These are phyloP conservation scores for Lantana camara DNA, from an alignment of 257 asterid species.

Conservation along the genomic window DNA sequence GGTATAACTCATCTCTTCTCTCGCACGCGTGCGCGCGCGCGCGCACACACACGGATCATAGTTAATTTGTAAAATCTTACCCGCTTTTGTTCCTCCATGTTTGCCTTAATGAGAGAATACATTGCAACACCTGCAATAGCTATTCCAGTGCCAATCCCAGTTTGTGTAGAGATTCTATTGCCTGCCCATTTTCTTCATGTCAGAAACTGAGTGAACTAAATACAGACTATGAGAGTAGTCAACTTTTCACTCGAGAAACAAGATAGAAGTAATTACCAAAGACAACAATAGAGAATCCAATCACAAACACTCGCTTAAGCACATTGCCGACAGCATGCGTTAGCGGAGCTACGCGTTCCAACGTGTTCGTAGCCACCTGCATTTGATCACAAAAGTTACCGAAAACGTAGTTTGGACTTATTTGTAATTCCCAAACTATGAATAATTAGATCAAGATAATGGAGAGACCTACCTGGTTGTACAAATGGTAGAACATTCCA, in stretches of 20 bases:
- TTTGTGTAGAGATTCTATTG: conserved; percentile 61
- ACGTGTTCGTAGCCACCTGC: conserved; percentile 66
- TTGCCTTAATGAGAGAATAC: conserved; percentile 63
- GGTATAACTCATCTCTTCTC: too few species aligned
- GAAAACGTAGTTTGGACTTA: background rate
- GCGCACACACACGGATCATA: too few species aligned
- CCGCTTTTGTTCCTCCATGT: conserved; percentile 54
- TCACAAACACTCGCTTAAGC: conserved; percentile 61
- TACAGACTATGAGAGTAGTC: background rate
- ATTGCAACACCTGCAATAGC: conserved; percentile 70
- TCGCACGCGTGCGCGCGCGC: too few species aligned
- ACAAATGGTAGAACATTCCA: conserved; percentile 70
- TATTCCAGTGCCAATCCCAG: conserved; percentile 64
- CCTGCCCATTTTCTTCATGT: conserved; percentile 39
- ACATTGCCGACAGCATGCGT: conserved; percentile 70
- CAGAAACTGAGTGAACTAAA: background rate
- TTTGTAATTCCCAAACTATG: background rate
- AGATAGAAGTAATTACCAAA: conserved; percentile 43
- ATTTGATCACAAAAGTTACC: background rate
- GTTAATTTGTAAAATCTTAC: conserved; percentile 25
- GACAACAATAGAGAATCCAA: conserved; percentile 61
- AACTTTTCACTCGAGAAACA: background rate
- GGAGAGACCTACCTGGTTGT: conserved; percentile 51
- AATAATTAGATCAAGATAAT: background rate
- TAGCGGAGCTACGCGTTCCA: conserved; percentile 65